Evolutionary conservation across 176 grass and related monocot genomes (phyloP), one percentile per base, ranked within the genome.

Genomic region (Canna indica): DNA sequence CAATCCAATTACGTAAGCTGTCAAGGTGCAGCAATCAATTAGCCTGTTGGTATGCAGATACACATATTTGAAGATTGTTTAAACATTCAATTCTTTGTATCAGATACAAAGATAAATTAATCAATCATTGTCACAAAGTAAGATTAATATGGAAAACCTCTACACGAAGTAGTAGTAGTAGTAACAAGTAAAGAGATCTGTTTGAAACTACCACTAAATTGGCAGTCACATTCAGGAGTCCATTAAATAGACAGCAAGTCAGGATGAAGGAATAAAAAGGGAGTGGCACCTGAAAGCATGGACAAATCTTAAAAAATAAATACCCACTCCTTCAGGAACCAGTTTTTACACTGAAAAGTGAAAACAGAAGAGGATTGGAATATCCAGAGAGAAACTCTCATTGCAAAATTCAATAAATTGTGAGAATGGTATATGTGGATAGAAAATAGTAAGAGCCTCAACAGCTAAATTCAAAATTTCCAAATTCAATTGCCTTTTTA

Each of bases 1-100:
- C 91, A 60, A 96, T 84, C 91, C 91, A 91, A 69, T 96, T 91
- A 42, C 70, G 72, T 58, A 86, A 63, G 28, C 91, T 96, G 22
- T 24, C 64, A 67, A 24, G 31, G 15, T 17, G 29, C 15, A 32
- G 26, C 15, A 60, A 60, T 30, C 27, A 30, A 31, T 60, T 60
- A 13, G 52, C 24, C 58, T 30, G 12, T 28, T 15, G 3, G 17
- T 30, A 54, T 16, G 17, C 2, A 60, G 25, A 60, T 30, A 60
- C 7, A 4, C 12, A 4, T 30, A 26, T 31, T n/a, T 8, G 10
- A 30, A 32, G 31, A 60, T 13, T 60, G 31, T 16, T 8, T 60
- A 30, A 30, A 30, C 27, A n/a, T 30, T 14, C 13, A 60, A 16
- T 28, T 30, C 4, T 60, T 30, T 12, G 13, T 31, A 30, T 60